Percentiles rank a stretch among this genome's conserved stretches.
phyloP scores from a whole-genome alignment of 371 early-diverging fungal species.

The Actinomortierella wolfii region DNA sequence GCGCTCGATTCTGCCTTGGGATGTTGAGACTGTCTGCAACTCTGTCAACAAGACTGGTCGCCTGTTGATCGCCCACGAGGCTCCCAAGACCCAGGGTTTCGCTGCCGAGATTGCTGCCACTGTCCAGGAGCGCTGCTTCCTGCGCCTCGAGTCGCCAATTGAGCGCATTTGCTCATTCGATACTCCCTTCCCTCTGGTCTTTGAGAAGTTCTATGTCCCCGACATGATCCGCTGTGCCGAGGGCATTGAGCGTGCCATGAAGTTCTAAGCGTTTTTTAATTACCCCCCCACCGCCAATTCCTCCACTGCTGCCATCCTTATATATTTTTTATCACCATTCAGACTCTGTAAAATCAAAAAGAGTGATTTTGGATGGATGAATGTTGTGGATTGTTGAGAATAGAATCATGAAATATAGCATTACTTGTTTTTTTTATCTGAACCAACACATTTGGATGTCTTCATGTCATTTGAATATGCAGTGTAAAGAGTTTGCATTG shows the following conservation, averaged over 20 bases:
- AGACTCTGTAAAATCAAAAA: too few relatives aligned
- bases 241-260: conserved; percentile 68
- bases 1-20: conserved; percentile 93
- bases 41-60: conserved; percentile 97
- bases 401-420: too few relatives aligned
- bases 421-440: too few relatives aligned
- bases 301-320: neutral
- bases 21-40: conserved; percentile 88
- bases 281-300: neutral
- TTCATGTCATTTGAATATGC: too few relatives aligned
- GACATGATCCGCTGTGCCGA: conserved; percentile 86
- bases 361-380: too few relatives aligned
- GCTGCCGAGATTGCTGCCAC: conserved; percentile 95
- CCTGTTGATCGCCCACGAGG: conserved; percentile 94
- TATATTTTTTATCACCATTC: neutral
- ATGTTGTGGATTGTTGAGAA: too few relatives aligned
- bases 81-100: conserved; percentile 92
- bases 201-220: conserved; percentile 95
- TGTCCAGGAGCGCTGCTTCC: conserved; percentile 87
- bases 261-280: conserved; percentile 15
- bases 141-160: conserved; percentile 85
- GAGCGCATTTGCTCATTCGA: conserved; percentile 91
- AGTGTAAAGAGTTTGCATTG: too few relatives aligned
- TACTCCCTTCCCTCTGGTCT: conserved; percentile 95
- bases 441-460: too few relatives aligned